These are phyloP conservation scores for sunflower (Helianthus annuus) DNA, from an alignment of 129 eudicot genomes.

Conservation along the genomic window HanXRQr2.0-SUNRISE NC_035436.2:125757755-125758254, in stretches of 20 bases:
- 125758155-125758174: background rate
- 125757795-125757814: slow-evolving; percentile 96
- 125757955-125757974: background rate
- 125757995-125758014: background rate
- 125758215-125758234: background rate
- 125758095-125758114: background rate
- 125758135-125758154: background rate
- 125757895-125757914: slow-evolving; percentile 61
- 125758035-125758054: background rate
- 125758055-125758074: background rate
- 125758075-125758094: background rate
- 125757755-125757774: slow-evolving; percentile 78
- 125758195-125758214: too few species aligned
- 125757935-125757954: slow-evolving; percentile 5
- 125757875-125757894: slow-evolving; percentile 76
- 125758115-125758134: background rate
- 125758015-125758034: background rate
- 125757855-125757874: slow-evolving; percentile 64
- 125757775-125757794: slow-evolving; percentile 67
- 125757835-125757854: slow-evolving; percentile 93
- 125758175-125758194: background rate
- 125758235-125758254: too few species aligned
- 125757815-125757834: slow-evolving; percentile 77
- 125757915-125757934: slow-evolving; percentile 82
- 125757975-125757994: background rate